These are phyloP conservation scores for Didymella pinodella DNA, from an alignment of 2,329 filamentous ascomycete genomes.

Conservation along the genomic window DNA sequence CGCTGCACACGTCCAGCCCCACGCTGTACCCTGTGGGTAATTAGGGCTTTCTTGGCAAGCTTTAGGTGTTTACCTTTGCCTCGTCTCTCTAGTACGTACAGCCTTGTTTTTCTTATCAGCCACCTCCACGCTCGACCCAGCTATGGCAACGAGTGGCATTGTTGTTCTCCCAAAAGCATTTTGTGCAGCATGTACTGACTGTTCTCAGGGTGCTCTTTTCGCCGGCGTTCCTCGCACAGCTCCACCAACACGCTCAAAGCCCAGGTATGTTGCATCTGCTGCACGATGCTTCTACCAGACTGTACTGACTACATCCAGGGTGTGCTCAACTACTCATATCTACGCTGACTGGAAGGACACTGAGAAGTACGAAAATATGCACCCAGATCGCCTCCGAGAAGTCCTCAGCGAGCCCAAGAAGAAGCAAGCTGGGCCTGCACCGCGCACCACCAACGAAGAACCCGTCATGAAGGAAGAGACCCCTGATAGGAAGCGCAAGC, in stretches of 20 bases:
- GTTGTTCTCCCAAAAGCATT: not conserved
- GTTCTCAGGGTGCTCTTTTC: not conserved
- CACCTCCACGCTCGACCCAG: not conserved
- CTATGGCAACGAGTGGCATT: not conserved
- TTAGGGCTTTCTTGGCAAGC: not conserved
- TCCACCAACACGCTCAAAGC: not conserved
- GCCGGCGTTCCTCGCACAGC: not conserved
- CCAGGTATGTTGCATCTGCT: not conserved
- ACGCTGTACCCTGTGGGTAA: not conserved
- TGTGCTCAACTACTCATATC: not conserved
- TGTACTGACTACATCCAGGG: not conserved
- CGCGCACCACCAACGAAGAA: not conserved
- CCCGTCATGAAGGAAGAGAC: constrained; percentile 4
- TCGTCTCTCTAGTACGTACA: constrained; percentile 2
- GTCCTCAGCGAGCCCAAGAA: not conserved
- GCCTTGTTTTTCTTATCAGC: not conserved
- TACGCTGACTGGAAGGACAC: not conserved
- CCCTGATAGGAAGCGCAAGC: constrained; percentile 6
- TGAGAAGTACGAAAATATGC: not conserved
- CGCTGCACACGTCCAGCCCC: constrained; percentile 1
- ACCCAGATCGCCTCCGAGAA: not conserved
- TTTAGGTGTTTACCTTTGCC: constrained; percentile 2
- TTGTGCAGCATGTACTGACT: not conserved
- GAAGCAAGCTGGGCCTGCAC: not conserved
- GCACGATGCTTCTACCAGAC: not conserved